phyloP scores from a whole-genome alignment of 78 protist species.

The Planoprotostelium fungivorum region DNA sequence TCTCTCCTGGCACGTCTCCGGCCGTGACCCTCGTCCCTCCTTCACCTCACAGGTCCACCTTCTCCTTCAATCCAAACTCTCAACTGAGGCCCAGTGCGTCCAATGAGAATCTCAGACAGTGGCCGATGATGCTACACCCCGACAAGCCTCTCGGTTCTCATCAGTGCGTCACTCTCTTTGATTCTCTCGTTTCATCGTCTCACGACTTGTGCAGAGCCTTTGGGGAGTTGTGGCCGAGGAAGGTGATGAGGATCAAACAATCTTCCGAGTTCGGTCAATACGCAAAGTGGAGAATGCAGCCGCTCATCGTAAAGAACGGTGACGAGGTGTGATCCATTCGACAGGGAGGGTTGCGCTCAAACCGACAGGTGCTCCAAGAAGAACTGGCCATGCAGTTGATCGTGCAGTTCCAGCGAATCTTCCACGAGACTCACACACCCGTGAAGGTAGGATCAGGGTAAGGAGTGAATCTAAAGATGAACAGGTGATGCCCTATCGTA shows the following conservation, averaged over 20 bases:
- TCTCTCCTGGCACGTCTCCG: background rate
- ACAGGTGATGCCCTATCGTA: conserved; percentile 42
- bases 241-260: conserved; percentile 23
- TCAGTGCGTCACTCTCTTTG: background rate
- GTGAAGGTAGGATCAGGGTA: conserved; percentile 17
- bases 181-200: background rate
- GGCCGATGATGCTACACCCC: background rate
- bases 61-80: background rate
- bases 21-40: background rate
- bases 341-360: background rate
- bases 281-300: conserved; percentile 37
- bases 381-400: conserved; percentile 76
- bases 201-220: background rate
- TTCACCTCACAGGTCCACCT: background rate
- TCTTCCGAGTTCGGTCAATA: background rate
- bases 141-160: background rate
- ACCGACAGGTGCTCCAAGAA: conserved; percentile 39
- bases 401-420: conserved; percentile 44
- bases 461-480: background rate
- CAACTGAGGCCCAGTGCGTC: background rate
- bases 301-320: conserved; percentile 72
- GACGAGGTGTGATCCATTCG: conserved; percentile 56
- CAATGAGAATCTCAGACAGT: background rate
- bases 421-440: conserved; percentile 35
- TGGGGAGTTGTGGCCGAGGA: conserved; percentile 52